Evolutionary conservation across 495 filamentous ascomycete genomes (phyloP).

Genomic region (Aspergillus campestris): DNA sequence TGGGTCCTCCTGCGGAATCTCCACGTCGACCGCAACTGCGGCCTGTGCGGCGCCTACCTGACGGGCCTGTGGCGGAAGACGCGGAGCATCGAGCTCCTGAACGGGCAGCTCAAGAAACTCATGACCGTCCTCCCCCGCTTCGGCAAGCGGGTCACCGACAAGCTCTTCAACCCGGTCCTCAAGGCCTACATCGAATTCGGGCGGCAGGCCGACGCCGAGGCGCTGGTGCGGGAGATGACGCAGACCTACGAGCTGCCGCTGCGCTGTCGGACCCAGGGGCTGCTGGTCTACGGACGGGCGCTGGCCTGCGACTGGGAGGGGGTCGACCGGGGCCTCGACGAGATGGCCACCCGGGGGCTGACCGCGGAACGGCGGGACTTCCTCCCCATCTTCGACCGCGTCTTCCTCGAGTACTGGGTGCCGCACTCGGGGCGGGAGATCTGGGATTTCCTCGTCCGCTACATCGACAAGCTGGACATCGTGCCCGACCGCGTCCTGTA

Average conservation of each 20-base stretch:
- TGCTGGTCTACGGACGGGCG: conserved; percentile 30
- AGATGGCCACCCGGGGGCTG: conserved; percentile 30
- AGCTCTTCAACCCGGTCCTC: conserved; percentile 36
- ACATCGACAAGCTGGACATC: conserved; percentile 28
- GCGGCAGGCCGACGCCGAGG: conserved; percentile 27
- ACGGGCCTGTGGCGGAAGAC: conserved; percentile 37
- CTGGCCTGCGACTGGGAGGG: conserved; percentile 34
- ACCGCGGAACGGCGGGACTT: conserved; percentile 23
- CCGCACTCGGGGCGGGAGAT: conserved; percentile 25
- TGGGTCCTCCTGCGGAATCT: conserved; percentile 26
- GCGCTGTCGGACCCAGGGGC: conserved; percentile 30
- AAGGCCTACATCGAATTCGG: conserved; percentile 34
- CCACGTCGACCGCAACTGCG: conserved; percentile 25
- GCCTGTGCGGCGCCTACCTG: conserved; percentile 33
- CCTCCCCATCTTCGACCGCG: conserved; percentile 27
- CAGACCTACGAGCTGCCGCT: conserved; percentile 20
- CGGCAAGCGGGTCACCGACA: conserved; percentile 25
- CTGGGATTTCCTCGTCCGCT: conserved; percentile 25
- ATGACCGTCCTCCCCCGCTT: conserved; percentile 18
- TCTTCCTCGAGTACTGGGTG: conserved; percentile 39
- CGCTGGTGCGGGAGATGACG: conserved; percentile 28
- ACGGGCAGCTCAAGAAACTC: conserved; percentile 24
- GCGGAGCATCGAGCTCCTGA: conserved; percentile 29
- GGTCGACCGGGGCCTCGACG: conserved; percentile 27
- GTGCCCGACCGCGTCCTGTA: conserved; percentile 33